Base-by-base conservation (phyloP, 306 rosid species). In the Glycine tomentella region DNA sequence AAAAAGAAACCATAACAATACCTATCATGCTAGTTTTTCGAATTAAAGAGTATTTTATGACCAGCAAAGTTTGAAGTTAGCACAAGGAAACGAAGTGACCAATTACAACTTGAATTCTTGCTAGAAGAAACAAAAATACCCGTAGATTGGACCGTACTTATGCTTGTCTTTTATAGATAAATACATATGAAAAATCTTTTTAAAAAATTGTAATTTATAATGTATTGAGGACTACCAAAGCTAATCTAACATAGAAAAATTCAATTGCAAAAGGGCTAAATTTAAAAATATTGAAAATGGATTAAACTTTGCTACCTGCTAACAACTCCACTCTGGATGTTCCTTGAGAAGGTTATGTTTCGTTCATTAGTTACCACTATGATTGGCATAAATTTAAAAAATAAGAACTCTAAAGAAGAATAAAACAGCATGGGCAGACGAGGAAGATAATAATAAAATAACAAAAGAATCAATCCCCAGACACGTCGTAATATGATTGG, bases 401-500 rank as follows among this genome's bases (percentile, higher is more conserved):
- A 25, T n/a, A 50, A 74, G 64, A 40, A 53, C 75, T 80, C 16
- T 8, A 83, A 81, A 64, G 81, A 87, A 55, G 88, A 85, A 80
- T 78, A 85, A 83, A 86, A 82, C 92, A 80, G 82, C 86, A 81
- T 80, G 75, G 46, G 80, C 73, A 31, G 70, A 55, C 56, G 14
- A 84, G 48, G 76, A 87, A 68, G 42, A 53, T 15, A 25, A 20
- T 20, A 63, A 88, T 74, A 80, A 67, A 84, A 77, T n/a, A 64
- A 76, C 8, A 59, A 56, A 68, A 52, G 88, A 78, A 88, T 83
- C 84, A 76, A 86, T 92, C 81, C 82, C 85, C 31, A 76, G 86
- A 90, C 88, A 91, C 84, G 92, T 89, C 84, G 38, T 81, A 57
- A 79, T 86, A 89, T 90, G 86, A 92, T 87, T 91, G 91, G 84